A percentile compares a stretch with the other conserved stretches of the same genome.
Evolutionary conservation across 352 stramenopile species (phyloP).

Genomic region (Pythium guiyangense): DNA sequence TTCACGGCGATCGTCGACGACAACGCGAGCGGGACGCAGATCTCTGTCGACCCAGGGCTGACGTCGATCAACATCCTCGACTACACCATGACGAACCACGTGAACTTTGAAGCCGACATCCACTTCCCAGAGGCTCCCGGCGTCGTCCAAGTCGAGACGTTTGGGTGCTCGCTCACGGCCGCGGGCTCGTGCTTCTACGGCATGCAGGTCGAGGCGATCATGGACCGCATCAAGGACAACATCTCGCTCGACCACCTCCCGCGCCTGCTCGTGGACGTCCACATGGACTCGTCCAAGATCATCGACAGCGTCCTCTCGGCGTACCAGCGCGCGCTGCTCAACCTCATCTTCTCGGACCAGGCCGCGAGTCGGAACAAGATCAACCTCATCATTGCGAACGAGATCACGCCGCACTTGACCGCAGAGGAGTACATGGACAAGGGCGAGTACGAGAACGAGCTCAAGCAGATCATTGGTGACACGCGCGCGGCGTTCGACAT

Average conservation of each 20-base stretch:
- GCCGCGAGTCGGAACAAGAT: conserved; percentile 95
- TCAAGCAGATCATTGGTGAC: conserved; percentile 97
- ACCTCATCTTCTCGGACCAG: conserved; percentile 94
- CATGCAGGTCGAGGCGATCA: conserved; percentile 95
- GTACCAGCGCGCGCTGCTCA: conserved; percentile 93
- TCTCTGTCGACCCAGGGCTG: conserved; percentile 90
- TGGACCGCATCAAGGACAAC: conserved; percentile 98
- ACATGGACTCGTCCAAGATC: conserved; percentile 96
- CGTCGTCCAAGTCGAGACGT: conserved; percentile 96
- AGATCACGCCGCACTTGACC: conserved; percentile 98
- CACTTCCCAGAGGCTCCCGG: conserved; percentile 94
- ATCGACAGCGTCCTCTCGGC: conserved; percentile 95
- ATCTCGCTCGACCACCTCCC: conserved; percentile 97
- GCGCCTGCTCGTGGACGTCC: conserved; percentile 95
- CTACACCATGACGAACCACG: conserved; percentile 97
- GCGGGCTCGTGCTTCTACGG: conserved; percentile 79
- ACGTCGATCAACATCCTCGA: conserved; percentile 97
- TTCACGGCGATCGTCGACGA: conserved; percentile 94
- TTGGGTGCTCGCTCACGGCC: conserved; percentile 87
- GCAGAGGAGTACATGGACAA: conserved; percentile 99
- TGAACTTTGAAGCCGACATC: conserved; percentile 99
- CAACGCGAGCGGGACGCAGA: conserved; percentile 77
- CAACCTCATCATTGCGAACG: conserved; percentile 98
- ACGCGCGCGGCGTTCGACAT: conserved; percentile 96
- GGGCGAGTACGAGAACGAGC: conserved; percentile 97